Evolutionary conservation across 2,329 filamentous ascomycete species (phyloP), one percentile per base, ranked within the genome.

Genomic region (Arthrobotrys conoides): DNA sequence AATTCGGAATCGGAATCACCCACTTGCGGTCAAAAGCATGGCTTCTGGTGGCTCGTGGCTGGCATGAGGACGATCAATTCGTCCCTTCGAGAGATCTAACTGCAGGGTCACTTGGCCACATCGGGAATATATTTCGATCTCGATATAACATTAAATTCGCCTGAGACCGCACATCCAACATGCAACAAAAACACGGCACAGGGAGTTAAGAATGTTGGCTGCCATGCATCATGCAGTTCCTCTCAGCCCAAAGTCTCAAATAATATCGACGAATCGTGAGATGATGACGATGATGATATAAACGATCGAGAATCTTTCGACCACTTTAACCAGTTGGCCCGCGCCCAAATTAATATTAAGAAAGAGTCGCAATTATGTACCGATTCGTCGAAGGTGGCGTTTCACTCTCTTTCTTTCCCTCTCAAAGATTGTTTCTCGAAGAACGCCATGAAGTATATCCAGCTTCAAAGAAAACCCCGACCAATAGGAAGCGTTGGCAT

Each of bases 401-500:
- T 30, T 27, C 16, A 18, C 16, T 16, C 53, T 22, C 53, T 44
- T 33, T n/a, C 16, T 14, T 14, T 46, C 41, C 6, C 27, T 46
- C 41, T 46, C 41, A 46, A 46, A 24, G 36, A 24, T 41, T 24
- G 55, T 44, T 44, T 49, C 10, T 41, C n/a, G 33, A 41, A 61
- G 18, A 61, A 51, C 61, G 61, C 70, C 70, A 61, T 61, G 2
- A 51, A 22, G 9, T 44, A 20, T 38, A 27, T 24, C 9, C 5
- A 24, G 6, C 57, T 61, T 41, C 36, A 44, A 41, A 6, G 36
- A 61, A 38, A 6, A 38, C n/a, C n/a, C 22, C 9, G 27, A 14
- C 70, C 70, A 73, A 73, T 73, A 53, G 70, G 70, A 53, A 59
- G 9, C 70, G 20, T 44, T 73, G 70, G 61, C 70, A 73, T 66